These are phyloP conservation scores for Colletotrichum theobromicola DNA, from an alignment of 2,329 filamentous ascomycete species.

Conservation along the genomic window DNA sequence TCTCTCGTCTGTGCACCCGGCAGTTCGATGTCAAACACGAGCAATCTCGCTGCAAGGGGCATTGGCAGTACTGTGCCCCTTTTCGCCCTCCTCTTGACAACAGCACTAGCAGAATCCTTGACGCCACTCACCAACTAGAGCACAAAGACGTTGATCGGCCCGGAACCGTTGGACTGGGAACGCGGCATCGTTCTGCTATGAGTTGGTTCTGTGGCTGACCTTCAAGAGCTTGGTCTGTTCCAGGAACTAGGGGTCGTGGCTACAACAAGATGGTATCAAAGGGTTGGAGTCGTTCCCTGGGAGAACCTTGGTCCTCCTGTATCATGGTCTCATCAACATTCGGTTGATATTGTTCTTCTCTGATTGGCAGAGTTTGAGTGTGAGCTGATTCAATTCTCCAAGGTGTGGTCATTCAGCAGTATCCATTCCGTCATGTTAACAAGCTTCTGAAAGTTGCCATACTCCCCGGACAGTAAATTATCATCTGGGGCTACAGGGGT, in stretches of 20 bases:
- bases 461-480: neutral
- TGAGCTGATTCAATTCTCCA: neutral
- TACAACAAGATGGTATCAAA: neutral
- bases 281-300: neutral
- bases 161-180: neutral
- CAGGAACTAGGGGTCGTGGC: neutral
- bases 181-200: neutral
- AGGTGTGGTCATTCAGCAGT: neutral
- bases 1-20: neutral
- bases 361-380: neutral
- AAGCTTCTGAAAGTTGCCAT: neutral
- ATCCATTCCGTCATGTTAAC: neutral
- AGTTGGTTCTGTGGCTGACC: neutral
- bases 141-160: neutral
- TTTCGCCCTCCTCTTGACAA: neutral
- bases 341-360: neutral
- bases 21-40: neutral
- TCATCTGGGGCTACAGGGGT: rapidly evolving
- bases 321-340: neutral
- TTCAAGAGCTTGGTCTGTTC: neutral
- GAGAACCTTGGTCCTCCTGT: neutral
- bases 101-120: neutral
- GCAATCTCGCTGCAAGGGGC: neutral
- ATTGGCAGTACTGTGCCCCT: neutral
- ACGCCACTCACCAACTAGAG: neutral